Evolutionary conservation across 139 green algal genomes (phyloP).

Genomic region (Chlorella sp.): DNA sequence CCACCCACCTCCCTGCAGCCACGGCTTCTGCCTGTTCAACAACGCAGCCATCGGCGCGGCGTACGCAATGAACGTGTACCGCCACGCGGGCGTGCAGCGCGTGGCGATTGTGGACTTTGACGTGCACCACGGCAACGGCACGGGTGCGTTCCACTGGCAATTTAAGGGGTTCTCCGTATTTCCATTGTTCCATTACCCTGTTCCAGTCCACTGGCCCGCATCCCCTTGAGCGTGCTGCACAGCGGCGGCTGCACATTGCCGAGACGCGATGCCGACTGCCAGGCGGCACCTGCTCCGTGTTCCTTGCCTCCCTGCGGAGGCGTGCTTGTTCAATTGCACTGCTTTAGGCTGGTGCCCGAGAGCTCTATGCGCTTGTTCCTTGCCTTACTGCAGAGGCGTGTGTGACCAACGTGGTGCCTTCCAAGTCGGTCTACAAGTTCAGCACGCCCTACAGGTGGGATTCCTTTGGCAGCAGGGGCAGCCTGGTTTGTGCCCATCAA

Average conservation of each 20-base stretch:
- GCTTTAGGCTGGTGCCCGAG: too few relatives aligned
- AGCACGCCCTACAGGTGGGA: conserved; percentile 63
- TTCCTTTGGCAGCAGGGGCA: not conserved
- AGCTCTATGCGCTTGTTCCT: too few relatives aligned
- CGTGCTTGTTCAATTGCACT: not conserved
- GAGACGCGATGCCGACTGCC: too few relatives aligned
- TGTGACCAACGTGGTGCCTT: conserved; percentile 54
- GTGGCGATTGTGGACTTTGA: conserved; percentile 95
- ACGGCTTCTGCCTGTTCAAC: conserved; percentile 96
- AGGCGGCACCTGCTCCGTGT: too few relatives aligned
- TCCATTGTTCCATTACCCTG: too few relatives aligned
- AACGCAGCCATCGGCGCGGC: conserved; percentile 91
- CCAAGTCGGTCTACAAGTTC: conserved; percentile 45
- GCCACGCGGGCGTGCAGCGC: conserved; percentile 65
- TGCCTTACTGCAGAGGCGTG: conserved; percentile 46
- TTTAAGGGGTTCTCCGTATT: too few relatives aligned
- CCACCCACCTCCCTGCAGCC: conserved; percentile 58
- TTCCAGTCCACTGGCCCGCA: too few relatives aligned
- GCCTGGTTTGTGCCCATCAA: not conserved
- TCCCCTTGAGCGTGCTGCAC: too few relatives aligned
- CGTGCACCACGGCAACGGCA: conserved; percentile 96
- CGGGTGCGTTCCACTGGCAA: conserved; percentile 52
- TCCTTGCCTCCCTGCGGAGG: not conserved
- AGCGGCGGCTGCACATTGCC: too few relatives aligned
- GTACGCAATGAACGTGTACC: conserved; percentile 86